Evolutionary conservation across 78 protist genomes (phyloP), one percentile per base, ranked within the genome.

Genomic region (Dictyostelium capitatum): DNA sequence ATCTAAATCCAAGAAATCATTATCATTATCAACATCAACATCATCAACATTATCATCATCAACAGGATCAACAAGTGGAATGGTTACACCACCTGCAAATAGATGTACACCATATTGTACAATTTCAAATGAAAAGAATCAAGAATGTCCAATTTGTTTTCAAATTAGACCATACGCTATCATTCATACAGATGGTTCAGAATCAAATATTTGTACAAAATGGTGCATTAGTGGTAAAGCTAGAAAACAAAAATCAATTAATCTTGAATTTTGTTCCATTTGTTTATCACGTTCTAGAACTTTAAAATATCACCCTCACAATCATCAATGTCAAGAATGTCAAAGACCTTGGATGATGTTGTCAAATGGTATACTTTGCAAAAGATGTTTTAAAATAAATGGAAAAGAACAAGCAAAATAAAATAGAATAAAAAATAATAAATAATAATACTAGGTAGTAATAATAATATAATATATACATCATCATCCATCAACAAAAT

Each of bases 321-420:
- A 20, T 20, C 83, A 79, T 37, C 83, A 79, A 79, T 79, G 83
- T 57, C 17, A 46, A 17, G 72, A 51, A 30, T 79, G 83, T 20
- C 67, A 56, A 56, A 79, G 83, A 79, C 83, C 83, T 20, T 79
- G 83, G 83, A 56, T 51, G 67, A 79, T 79, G 23, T 57, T 79
- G 37, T 7, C 62, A 20, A 51, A 56, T 17, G 57, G 51, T 56
- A 47, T 62, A 53, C 59, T 28, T 53, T 79, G 83, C 41, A 51
- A 30, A 56, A 51, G 83, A 56, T 79, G 83, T 56, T 23, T 32
- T 28, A 77, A 77, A 41, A 78, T 7, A n/a, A 12, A 25, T n/a
- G 48, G 43, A 12, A 73, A 43, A 73, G 80, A 73, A 4, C 69
- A 59, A 59, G n/a, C 69, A 56, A 23, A 20, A 20, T 56, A 56